Percentiles rank a stretch among this genome's conserved stretches.
phyloP scores from a whole-genome alignment of 169 alveolate genomes.

The Plasmodium cynomolgi region DNA sequence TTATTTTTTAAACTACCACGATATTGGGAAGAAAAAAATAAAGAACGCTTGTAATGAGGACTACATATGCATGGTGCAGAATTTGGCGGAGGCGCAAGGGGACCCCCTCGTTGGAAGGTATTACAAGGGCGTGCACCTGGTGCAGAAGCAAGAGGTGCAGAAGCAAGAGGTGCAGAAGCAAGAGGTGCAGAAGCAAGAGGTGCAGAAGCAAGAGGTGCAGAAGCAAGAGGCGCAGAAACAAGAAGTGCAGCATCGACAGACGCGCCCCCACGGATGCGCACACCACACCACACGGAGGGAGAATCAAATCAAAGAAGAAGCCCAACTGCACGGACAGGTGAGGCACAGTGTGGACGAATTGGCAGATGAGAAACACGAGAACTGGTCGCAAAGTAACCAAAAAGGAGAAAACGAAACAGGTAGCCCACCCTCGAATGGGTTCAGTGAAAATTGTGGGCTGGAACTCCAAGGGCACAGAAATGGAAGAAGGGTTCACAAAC shows the following conservation, averaged over 20 bases:
- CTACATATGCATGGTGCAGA: constrained; percentile 40
- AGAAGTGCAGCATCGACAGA: neutral
- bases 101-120: constrained; percentile 41
- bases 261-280: neutral
- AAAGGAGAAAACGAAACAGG: neutral
- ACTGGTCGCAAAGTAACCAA: neutral
- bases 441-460: neutral
- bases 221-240: neutral
- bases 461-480: neutral
- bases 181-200: no score
- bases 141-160: neutral
- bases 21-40: constrained; percentile 35
- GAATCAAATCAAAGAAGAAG: neutral
- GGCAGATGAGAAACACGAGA: neutral
- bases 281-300: neutral
- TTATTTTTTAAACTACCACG: constrained; percentile 27
- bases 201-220: neutral
- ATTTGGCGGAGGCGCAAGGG: constrained; percentile 15
- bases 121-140: neutral
- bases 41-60: constrained; percentile 17
- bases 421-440: neutral
- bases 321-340: neutral
- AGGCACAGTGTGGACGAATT: neutral
- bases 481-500: neutral
- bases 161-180: neutral